phyloP scores from a whole-genome alignment of 2,329 filamentous ascomycete genomes.

The Penicillium concentricum region DNA sequence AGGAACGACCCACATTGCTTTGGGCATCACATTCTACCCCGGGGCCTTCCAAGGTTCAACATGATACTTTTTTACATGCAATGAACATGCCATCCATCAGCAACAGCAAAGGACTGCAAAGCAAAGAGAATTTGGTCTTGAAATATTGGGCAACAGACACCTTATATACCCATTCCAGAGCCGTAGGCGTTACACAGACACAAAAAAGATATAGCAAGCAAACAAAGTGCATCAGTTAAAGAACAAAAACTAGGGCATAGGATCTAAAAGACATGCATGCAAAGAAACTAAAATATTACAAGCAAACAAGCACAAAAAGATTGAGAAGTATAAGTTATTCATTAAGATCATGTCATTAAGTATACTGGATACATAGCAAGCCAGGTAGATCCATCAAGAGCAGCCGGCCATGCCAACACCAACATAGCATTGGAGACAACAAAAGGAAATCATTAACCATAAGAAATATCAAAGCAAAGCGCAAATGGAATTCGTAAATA shows the following conservation, averaged over 20 bases:
- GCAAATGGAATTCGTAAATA: constrained; percentile 25
- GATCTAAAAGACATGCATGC: too few species aligned
- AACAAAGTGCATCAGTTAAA: neutral
- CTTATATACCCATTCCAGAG: neutral
- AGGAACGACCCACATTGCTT: neutral
- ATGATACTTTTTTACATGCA: too few species aligned
- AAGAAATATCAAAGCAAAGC: neutral
- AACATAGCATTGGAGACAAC: constrained; percentile 18
- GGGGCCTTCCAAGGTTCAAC: too few species aligned
- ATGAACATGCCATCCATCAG: too few species aligned
- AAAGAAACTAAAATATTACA: neutral
- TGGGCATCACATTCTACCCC: too few species aligned
- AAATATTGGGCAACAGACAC: neutral
- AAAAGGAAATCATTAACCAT: constrained; percentile 27
- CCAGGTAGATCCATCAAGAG: constrained; percentile 8
- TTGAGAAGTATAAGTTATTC: neutral
- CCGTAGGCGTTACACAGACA: neutral
- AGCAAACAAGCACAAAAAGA: neutral
- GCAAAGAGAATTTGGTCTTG: neutral
- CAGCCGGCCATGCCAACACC: constrained; percentile 5
- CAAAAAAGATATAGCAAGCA: neutral
- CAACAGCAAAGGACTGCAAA: neutral
- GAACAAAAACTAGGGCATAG: neutral
- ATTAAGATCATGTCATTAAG: constrained; percentile 19
- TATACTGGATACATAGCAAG: constrained; percentile 7